Evolutionary conservation across 1,139 yeast species (phyloP).

Genomic region (Pichia kudriavzevii): DNA sequence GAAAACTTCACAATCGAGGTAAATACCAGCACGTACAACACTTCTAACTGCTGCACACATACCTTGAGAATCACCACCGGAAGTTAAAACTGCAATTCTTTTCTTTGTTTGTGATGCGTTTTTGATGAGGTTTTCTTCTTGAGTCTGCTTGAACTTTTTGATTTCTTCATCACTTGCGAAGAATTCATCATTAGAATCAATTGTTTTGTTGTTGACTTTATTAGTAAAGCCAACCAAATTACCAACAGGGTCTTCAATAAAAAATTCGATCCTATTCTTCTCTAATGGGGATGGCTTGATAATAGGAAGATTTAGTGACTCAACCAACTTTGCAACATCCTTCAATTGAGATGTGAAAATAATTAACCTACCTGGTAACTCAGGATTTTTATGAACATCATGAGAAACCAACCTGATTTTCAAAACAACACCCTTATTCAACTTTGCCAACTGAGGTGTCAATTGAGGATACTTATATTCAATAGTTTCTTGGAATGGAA

Average conservation of each 20-base stretch:
- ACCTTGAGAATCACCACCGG: slow-evolving; percentile 99
- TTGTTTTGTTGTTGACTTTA: slow-evolving; percentile 2
- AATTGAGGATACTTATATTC: slow-evolving; percentile 45
- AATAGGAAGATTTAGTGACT: slow-evolving; percentile 23
- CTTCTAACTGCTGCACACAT: slow-evolving; percentile 96
- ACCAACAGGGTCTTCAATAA: slow-evolving; percentile 49
- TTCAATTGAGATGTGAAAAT: slow-evolving; percentile 47
- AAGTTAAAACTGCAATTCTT: slow-evolving; percentile 89
- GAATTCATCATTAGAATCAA: slow-evolving; percentile 13
- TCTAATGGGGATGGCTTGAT: slow-evolving; percentile 15
- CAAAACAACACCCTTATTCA: slow-evolving; percentile 44
- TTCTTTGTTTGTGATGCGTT: slow-evolving; percentile 13
- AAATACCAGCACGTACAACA: slow-evolving; percentile 84
- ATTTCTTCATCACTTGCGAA: slow-evolving; percentile 11
- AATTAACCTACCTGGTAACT: slow-evolving; percentile 33
- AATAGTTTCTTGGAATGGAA: slow-evolving; percentile 25
- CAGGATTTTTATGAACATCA: slow-evolving; percentile 28
- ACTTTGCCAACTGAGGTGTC: slow-evolving; percentile 11
- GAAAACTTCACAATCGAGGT: slow-evolving; percentile 86
- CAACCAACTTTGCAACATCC: slow-evolving; percentile 32
- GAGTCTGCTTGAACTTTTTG: slow-evolving; percentile 9
- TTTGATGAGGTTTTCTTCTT: slow-evolving; percentile 6
- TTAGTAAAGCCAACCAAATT: slow-evolving; percentile 40
- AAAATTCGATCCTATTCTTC: slow-evolving; percentile 24
- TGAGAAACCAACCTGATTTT: slow-evolving; percentile 50